A percentile compares a stretch with the other conserved stretches of the same genome.
Conservation (phyloP, 2,329 filamentous ascomycete genomes). For the Aspergillus terreus region DNA sequence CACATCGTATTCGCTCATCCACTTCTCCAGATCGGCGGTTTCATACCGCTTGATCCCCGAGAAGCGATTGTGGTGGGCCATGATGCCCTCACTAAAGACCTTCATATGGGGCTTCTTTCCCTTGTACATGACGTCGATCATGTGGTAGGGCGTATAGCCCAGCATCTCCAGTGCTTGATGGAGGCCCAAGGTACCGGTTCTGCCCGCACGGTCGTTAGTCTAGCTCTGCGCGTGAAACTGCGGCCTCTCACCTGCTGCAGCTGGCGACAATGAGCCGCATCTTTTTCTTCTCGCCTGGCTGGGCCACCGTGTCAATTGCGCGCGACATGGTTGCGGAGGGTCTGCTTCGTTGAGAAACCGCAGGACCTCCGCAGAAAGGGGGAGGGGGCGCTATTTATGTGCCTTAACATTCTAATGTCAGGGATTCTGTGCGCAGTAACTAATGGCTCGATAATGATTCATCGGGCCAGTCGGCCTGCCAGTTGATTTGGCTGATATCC, state of each 20-base stretch:
- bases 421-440: neutral
- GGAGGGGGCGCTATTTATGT: neutral
- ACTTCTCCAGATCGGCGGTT: constrained; percentile 15
- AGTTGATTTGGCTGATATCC: neutral
- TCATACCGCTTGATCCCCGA: constrained; percentile 15
- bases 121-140: constrained; percentile 13
- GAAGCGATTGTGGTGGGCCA: constrained; percentile 16
- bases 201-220: constrained; percentile 1
- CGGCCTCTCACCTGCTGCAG: constrained; percentile 15
- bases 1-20: constrained; percentile 19
- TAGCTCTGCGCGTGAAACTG: neutral
- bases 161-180: constrained; percentile 19
- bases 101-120: constrained; percentile 13
- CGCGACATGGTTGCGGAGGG: constrained; percentile 15
- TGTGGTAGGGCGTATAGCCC: constrained; percentile 22
- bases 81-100: constrained; percentile 15
- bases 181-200: constrained; percentile 22
- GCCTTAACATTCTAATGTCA: neutral
- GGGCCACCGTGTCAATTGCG: constrained; percentile 15
- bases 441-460: neutral
- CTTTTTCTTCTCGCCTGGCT: constrained; percentile 12
- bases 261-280: constrained; percentile 22
- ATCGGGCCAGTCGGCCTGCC: neutral
- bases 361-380: neutral
- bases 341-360: neutral